Evolutionary conservation across 768 basidiomycete genomes (phyloP).

Genomic region (Kwoniella heveanensis): DNA sequence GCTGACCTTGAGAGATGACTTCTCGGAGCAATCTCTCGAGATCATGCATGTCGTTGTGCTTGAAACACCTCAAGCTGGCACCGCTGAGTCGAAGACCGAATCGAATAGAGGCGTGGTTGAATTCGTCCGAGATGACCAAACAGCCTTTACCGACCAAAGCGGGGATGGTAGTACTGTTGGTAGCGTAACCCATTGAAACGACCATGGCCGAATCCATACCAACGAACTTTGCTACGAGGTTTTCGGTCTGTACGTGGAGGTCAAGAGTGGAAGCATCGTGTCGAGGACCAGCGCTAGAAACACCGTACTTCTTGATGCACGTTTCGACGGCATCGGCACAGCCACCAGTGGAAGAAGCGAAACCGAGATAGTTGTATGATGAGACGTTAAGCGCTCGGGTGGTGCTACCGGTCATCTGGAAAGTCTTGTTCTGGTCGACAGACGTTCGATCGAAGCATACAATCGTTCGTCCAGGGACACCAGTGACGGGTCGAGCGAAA

Average conservation of each 20-base stretch:
- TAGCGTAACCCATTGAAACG: slow-evolving; percentile 70
- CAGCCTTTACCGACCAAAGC: slow-evolving; percentile 87
- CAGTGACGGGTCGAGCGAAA: slow-evolving; percentile 87
- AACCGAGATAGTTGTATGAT: slow-evolving; percentile 98
- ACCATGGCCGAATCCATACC: slow-evolving; percentile 89
- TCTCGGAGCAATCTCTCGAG: slow-evolving; percentile 81
- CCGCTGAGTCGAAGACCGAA: slow-evolving; percentile 87
- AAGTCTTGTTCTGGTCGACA: slow-evolving; percentile 75
- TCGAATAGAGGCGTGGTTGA: slow-evolving; percentile 93
- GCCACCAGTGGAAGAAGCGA: slow-evolving; percentile 87
- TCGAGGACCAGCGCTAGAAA: slow-evolving; percentile 73
- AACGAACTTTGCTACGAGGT: slow-evolving; percentile 83
- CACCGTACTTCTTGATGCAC: slow-evolving; percentile 75
- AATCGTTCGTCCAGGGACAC: slow-evolving; percentile 93
- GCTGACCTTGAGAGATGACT: slow-evolving; percentile 94
- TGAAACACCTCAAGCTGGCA: slow-evolving; percentile 87
- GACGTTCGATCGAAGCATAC: slow-evolving; percentile 80
- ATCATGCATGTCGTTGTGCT: slow-evolving; percentile 89
- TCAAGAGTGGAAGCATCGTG: slow-evolving; percentile 85
- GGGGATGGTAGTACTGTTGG: slow-evolving; percentile 74
- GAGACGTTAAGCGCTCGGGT: slow-evolving; percentile 94
- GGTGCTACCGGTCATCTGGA: slow-evolving; percentile 68
- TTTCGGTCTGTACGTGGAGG: slow-evolving; percentile 76
- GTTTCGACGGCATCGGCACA: slow-evolving; percentile 94
- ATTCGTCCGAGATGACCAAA: slow-evolving; percentile 92